Conservation (phyloP, 176 grass and related monocot species). For the Avena sativa region DNA sequence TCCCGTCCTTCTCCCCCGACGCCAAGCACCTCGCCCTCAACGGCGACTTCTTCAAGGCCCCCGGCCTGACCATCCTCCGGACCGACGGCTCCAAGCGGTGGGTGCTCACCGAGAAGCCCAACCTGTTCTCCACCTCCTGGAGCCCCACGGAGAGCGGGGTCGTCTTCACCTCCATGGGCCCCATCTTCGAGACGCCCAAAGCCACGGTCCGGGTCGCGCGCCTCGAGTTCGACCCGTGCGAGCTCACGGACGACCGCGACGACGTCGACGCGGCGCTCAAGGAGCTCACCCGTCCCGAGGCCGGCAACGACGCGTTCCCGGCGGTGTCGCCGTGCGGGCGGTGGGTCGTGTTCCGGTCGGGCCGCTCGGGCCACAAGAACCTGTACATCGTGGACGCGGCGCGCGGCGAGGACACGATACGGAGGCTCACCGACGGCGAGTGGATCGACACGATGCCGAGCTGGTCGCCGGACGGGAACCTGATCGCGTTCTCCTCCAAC, state of each 20-base stretch:
- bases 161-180: slow-evolving; percentile 77
- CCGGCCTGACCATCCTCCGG: slow-evolving; percentile 58
- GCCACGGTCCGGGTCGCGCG: slow-evolving; percentile 79
- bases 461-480: slow-evolving; percentile 83
- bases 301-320: slow-evolving; percentile 90
- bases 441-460: slow-evolving; percentile 97
- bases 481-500: slow-evolving; percentile 96
- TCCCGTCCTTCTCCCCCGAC: slow-evolving; percentile 85
- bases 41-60: slow-evolving; percentile 67
- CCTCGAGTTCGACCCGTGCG: slow-evolving; percentile 60
- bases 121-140: slow-evolving; percentile 77
- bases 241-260: slow-evolving; percentile 44
- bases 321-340: slow-evolving; percentile 79
- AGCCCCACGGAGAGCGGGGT: slow-evolving; percentile 69
- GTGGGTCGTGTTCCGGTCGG: slow-evolving; percentile 83
- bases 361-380: slow-evolving; percentile 92
- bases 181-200: slow-evolving; percentile 82
- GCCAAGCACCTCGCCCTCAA: slow-evolving; percentile 67
- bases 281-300: slow-evolving; percentile 59
- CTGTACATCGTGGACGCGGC: slow-evolving; percentile 76
- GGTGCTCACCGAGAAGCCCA: slow-evolving; percentile 52
- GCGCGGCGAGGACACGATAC: slow-evolving; percentile 55
- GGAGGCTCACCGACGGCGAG: slow-evolving; percentile 71
- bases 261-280: slow-evolving; percentile 37
- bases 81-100: slow-evolving; percentile 74